Evolutionary conservation across 2,329 filamentous ascomycete species (phyloP), one percentile per base, ranked within the genome.

Genomic region (Leptographium lundbergii): DNA sequence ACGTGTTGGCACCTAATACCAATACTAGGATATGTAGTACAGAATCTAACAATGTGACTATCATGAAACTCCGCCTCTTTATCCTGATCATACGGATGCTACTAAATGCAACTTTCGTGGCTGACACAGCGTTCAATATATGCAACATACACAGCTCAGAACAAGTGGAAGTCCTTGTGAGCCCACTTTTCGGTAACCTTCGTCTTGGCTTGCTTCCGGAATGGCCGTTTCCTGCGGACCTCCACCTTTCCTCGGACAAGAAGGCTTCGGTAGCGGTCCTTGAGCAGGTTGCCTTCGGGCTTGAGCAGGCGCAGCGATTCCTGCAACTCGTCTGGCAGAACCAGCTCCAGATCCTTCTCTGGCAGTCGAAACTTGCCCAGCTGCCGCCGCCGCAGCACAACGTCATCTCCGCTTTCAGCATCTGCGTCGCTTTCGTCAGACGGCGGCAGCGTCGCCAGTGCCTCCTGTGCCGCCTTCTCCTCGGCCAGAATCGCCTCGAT

Each of bases 141-240:
- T 34, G 32, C 32, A 34, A 34, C 11, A n/a, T 36, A 24, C 17
- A 13, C 22, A 19, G n/a, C 4, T 34, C 59, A 65, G 22, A 65
- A 64, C 58, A 88, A 73, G 66, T 77, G 80, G 73, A 96, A 99
- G 71, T 99, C 94, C 79, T 99, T 99, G 77, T 96, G 89, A 52
- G 86, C 84, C 94, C 94, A 99, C 75, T 97, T 99, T 81, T 97
- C 94, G 7, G 90, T 96, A 57, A 85, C 73, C 71, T 88, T 89
- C 65, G 77, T 85, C 79, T 85, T 91, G 63, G 83, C 82, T 77
- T 94, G 89, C 80, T 89, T 95, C 67, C 81, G 81, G 74, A 94
- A 92, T 7, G 86, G 81, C 60, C 92, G 82, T 57, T 86, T 85
- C 69, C 86, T 86, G 66, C 94, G 81, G 56, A 82, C 81, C 77